phyloP scores from a whole-genome alignment of 2,329 filamentous ascomycete genomes.

The Periconia digitata region DNA sequence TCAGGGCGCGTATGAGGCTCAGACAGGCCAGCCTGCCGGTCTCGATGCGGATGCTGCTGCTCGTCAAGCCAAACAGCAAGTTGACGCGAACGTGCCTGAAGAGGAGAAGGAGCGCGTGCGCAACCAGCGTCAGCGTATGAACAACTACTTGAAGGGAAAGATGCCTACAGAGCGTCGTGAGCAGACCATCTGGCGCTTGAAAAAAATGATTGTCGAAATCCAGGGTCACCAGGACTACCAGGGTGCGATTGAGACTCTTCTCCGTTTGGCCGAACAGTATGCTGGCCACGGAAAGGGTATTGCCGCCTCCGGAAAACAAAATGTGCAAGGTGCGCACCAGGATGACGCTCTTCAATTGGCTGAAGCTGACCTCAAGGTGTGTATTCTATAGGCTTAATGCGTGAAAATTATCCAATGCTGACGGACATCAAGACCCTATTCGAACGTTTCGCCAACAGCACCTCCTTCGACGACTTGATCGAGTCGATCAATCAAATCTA shows the following conservation, averaged over 20 bases:
- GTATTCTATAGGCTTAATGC: constrained; percentile 44
- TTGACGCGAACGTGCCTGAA: constrained; percentile 65
- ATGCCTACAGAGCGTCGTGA: constrained; percentile 91
- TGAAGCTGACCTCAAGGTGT: constrained; percentile 76
- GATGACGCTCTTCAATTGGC: constrained; percentile 67
- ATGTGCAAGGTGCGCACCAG: constrained; percentile 71
- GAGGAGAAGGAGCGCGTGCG: constrained; percentile 52
- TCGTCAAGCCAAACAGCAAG: constrained; percentile 57
- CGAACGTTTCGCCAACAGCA: constrained; percentile 94
- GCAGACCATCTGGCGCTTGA: constrained; percentile 86
- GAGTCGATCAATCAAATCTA: constrained; percentile 85
- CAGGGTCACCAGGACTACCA: constrained; percentile 95
- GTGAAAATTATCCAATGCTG: constrained; percentile 49
- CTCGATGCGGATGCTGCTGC: constrained; percentile 57
- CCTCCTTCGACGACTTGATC: constrained; percentile 84
- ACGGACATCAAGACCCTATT: constrained; percentile 70
- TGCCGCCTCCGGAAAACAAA: constrained; percentile 64
- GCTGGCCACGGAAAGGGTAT: constrained; percentile 70
- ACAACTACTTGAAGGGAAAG: constrained; percentile 80
- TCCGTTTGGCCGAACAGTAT: constrained; percentile 84
- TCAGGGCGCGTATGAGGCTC: constrained; percentile 53
- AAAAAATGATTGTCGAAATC: constrained; percentile 97
- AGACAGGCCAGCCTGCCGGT: constrained; percentile 49
- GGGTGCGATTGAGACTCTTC: constrained; percentile 83
- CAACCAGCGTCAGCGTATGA: constrained; percentile 54